These are phyloP conservation scores for Claviceps quebecensis DNA, from an alignment of 2,329 filamentous ascomycete species.

Conservation along the genomic window DNA sequence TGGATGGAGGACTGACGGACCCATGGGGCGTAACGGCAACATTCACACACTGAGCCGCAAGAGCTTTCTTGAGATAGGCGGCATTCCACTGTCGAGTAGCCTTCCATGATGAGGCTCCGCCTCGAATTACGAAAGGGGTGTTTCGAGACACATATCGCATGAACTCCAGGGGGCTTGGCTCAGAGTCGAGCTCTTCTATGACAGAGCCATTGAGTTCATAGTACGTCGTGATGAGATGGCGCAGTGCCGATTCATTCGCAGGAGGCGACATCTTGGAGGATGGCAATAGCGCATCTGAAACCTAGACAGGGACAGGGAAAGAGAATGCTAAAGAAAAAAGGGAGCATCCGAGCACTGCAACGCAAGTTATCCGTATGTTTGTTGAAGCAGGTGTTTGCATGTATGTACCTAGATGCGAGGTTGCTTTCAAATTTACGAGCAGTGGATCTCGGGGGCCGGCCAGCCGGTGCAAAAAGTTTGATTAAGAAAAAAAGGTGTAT, in stretches of 20 bases:
- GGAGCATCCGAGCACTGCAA: neutral
- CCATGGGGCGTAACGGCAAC: conserved; percentile 66
- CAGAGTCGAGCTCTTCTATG: conserved; percentile 46
- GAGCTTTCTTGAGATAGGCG: conserved; percentile 38
- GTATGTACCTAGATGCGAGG: too few species aligned
- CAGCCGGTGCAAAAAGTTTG: too few species aligned
- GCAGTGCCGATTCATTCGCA: conserved; percentile 11
- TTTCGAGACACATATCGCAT: conserved; percentile 65
- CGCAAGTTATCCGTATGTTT: too few species aligned
- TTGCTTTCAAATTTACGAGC: too few species aligned
- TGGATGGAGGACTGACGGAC: conserved; percentile 18
- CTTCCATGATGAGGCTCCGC: conserved; percentile 47
- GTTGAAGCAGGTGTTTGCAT: too few species aligned
- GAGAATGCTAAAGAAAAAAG: neutral
- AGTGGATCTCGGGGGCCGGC: too few species aligned
- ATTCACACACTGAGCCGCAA: conserved; percentile 48
- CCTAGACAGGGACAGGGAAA: too few species aligned
- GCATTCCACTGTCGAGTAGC: conserved; percentile 50
- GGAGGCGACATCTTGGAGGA: neutral
- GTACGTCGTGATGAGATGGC: conserved; percentile 50
- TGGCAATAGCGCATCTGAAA: neutral
- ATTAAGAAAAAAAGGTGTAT: too few species aligned
- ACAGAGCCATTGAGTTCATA: conserved; percentile 52
- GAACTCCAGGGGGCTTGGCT: conserved; percentile 65
- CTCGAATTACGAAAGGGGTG: conserved; percentile 57